Evolutionary conservation across 2,329 filamentous ascomycete genomes (phyloP), one percentile per base, ranked within the genome.

Genomic region (Curvularia eragrostidis): DNA sequence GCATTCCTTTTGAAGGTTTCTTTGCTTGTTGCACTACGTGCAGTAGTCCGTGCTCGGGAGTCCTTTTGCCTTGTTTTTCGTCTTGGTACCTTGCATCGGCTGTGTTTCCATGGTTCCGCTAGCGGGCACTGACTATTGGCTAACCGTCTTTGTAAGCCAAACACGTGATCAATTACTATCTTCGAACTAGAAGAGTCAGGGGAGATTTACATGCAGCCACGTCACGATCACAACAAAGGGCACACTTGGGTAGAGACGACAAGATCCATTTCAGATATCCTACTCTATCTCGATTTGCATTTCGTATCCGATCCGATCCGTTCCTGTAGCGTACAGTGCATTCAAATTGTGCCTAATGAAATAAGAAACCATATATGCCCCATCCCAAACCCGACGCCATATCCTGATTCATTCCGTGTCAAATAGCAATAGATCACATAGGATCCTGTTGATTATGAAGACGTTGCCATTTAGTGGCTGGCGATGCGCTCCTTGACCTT

Each of bases 401-500:
- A 50, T 41, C 59, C 58, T 23, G 30, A 54, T 47, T 52, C 55
- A 58, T 53, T 4, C 51, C 51, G 24, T 58, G 18, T 46, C 32
- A 54, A 52, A 51, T 51, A 52, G 23, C 48, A 38, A 34, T 54
- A 53, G 23, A 56, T 48, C 50, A 47, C 54, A 41, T 54, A 43
- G 46, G 51, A 48, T 44, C 39, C 8, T 34, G 36, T 39, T 34
- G 47, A 44, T 48, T 10, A 48, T 48, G 38, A 56, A 32, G n/a
- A 47, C 34, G 32, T 36, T 19, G 18, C 34, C 42, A 43, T 52
- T 59, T 75, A 76, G 63, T 75, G 69, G 70, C 68, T 71, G 38
- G 72, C 68, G 49, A 75, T 63, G 48, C 73, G 73, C 59, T 70
- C 69, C 72, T 75, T 75, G 63, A 75, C 70, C 63, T 89, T 83